Evolutionary conservation across 1,139 yeast species (phyloP).

Genomic region (Pichia sp.): DNA sequence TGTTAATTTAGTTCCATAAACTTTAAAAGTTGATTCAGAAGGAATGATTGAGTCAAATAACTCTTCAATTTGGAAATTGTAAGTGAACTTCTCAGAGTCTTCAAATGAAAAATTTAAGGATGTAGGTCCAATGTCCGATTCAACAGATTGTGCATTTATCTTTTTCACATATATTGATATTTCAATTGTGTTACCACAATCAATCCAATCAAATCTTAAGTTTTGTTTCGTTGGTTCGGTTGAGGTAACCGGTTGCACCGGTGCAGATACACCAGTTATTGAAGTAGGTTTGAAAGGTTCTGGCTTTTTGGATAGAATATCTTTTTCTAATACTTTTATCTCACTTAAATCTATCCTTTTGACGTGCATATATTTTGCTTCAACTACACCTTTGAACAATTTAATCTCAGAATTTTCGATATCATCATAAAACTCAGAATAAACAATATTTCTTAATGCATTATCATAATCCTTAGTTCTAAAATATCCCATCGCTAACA

Average conservation of each 20-base stretch:
- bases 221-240: slow-evolving; percentile 27
- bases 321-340: slow-evolving; percentile 8
- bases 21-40: slow-evolving; percentile 39
- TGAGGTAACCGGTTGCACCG: slow-evolving; percentile 1
- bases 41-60: slow-evolving; percentile 49
- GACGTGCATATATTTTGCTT: slow-evolving; percentile 29
- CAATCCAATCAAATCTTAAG: slow-evolving; percentile 77
- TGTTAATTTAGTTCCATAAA: slow-evolving; percentile 75
- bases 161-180: slow-evolving; percentile 70
- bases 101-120: slow-evolving; percentile 21
- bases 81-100: slow-evolving; percentile 36
- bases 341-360: slow-evolving; percentile 16
- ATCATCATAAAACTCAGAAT: slow-evolving; percentile 45
- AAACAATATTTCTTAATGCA: slow-evolving; percentile 45
- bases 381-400: slow-evolving; percentile 48
- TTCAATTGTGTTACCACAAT: slow-evolving; percentile 49
- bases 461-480: slow-evolving; percentile 35
- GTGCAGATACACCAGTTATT: background rate
- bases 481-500: slow-evolving; percentile 49
- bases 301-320: slow-evolving; percentile 9
- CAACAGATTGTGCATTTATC: slow-evolving; percentile 21
- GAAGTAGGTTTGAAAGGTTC: slow-evolving; percentile 5
- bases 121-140: slow-evolving; percentile 15
- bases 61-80: slow-evolving; percentile 44
- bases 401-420: slow-evolving; percentile 34